Base-by-base conservation (phyloP, 2,329 filamentous ascomycete genomes). In the Aspergillus chevalieri region DNA sequence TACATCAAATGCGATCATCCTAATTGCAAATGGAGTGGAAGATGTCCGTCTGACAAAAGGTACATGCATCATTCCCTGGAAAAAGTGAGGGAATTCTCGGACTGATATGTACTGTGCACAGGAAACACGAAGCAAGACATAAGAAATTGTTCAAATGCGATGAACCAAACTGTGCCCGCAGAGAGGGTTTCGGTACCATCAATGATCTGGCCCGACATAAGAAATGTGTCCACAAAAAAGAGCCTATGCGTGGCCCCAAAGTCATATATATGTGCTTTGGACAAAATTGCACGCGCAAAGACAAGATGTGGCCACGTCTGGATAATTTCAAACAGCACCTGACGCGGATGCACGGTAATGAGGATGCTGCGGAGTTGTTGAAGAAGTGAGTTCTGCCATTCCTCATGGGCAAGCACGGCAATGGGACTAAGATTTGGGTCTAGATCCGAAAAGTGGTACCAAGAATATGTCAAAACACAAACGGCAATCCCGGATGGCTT, bases 271-370 rank as follows among this genome's bases (percentile, higher is more conserved):
- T 75, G 49, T 93, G 87, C 63, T 76, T 75, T 46, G 71, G 79
- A 5, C 68, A 68, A 6, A 60, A 71, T 19, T 89, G 86, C 59
- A 74, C 71, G 21, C 78, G 74, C 21, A 83, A 75, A 53, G 73
- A 73, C 1, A 95, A 94, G 65, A 71, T 78, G 33, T 95, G 88
- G 88, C 85, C 86, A 1, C 81, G 91, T 19, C 75, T 84, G 46
- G 91, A 96, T 67, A 96, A 96, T 62, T 95, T 95, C 66, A 84
- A 84, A 52, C 82, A 85, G 33, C 91, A 96, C 63, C 76, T 95
- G 43, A 75, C 72, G 45, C 80, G 85, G 9, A 82, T 88, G 59
- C 90, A 95, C 64, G 53, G 62, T 1, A 63, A 75, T 4, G 68
- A 75, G 38, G 65, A 77, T 49, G 56, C 68, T 0, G 62, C 73